Conservation (phyloP, 2,329 filamentous ascomycete genomes). For the Diplocarpon rosae region DNA sequence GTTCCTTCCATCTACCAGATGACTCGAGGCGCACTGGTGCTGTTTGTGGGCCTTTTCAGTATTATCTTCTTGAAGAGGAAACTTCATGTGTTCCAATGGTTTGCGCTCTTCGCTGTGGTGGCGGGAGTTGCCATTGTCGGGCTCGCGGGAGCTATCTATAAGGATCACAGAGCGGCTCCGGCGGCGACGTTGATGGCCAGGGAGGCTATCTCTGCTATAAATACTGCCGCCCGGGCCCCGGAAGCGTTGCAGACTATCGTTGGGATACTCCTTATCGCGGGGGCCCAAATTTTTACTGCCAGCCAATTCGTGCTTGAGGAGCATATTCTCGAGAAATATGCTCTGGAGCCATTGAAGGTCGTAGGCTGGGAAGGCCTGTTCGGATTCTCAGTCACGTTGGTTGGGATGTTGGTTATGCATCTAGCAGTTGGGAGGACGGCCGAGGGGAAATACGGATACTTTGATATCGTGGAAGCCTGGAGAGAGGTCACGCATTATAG, state of each 20-base stretch:
- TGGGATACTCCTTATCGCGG: slow-evolving; percentile 82
- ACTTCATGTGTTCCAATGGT: slow-evolving; percentile 84
- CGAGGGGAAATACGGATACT: slow-evolving; percentile 68
- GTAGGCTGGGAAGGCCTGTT: slow-evolving; percentile 96
- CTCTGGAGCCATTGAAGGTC: slow-evolving; percentile 67
- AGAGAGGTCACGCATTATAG: slow-evolving; percentile 65
- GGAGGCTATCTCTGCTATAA: slow-evolving; percentile 32
- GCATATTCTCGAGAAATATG: slow-evolving; percentile 72
- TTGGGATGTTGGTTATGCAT: slow-evolving; percentile 74
- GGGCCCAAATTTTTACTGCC: slow-evolving; percentile 92
- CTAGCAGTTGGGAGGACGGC: slow-evolving; percentile 63
- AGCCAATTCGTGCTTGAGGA: slow-evolving; percentile 95
- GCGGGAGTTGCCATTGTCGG: slow-evolving; percentile 82
- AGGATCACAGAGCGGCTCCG: slow-evolving; percentile 38
- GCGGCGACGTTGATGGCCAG: slow-evolving; percentile 29
- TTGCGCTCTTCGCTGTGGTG: slow-evolving; percentile 77
- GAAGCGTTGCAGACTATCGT: slow-evolving; percentile 60
- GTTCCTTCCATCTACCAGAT: slow-evolving; percentile 97
- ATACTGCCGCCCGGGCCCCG: slow-evolving; percentile 34
- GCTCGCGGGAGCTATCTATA: slow-evolving; percentile 73
- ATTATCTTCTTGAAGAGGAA: slow-evolving; percentile 77
- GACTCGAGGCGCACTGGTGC: slow-evolving; percentile 86
- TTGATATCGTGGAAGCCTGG: slow-evolving; percentile 81
- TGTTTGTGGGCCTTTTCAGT: slow-evolving; percentile 93
- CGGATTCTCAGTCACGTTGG: slow-evolving; percentile 67